phyloP scores from a whole-genome alignment of 2,329 filamentous ascomycete species.

The Lachnellula subtilissima region DNA sequence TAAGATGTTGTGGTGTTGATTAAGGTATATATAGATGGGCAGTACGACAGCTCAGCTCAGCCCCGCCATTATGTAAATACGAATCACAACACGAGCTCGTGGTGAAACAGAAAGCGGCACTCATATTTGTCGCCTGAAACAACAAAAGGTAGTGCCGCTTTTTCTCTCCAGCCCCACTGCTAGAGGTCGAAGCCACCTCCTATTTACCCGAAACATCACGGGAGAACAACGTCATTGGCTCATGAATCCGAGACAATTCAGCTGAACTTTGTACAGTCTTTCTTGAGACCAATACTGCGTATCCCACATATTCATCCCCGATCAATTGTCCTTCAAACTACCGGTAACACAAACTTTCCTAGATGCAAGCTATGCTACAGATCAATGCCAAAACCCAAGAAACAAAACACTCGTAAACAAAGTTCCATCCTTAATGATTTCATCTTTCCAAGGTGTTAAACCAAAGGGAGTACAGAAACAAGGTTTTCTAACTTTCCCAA shows the following conservation, averaged over 20 bases:
- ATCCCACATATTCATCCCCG: too few relatives aligned
- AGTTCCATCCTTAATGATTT: too few relatives aligned
- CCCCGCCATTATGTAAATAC: constrained; percentile 16
- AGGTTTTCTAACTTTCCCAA: neutral
- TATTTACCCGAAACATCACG: constrained; percentile 5
- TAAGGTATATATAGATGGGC: constrained; percentile 6
- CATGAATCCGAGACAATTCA: neutral
- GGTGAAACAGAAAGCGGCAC: too few relatives aligned
- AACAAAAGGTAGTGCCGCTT: too few relatives aligned
- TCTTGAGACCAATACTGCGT: neutral
- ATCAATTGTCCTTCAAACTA: too few relatives aligned
- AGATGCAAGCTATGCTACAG: too few relatives aligned
- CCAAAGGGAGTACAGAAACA: neutral
- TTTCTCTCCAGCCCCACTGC: neutral
- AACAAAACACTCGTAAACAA: too few relatives aligned
- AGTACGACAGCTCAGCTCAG: constrained; percentile 11
- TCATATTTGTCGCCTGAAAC: too few relatives aligned
- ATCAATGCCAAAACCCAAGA: too few relatives aligned
- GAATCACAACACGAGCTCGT: constrained; percentile 11
- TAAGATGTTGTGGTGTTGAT: constrained; percentile 3
- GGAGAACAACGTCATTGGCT: neutral
- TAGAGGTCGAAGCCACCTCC: constrained; percentile 15
- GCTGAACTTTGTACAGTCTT: neutral
- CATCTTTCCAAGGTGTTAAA: too few relatives aligned
- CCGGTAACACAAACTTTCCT: too few relatives aligned